Percentiles rank a stretch among this genome's conserved stretches.
Conservation (phyloP, 257 asterid species). For the Salvia rosmarinus region DNA sequence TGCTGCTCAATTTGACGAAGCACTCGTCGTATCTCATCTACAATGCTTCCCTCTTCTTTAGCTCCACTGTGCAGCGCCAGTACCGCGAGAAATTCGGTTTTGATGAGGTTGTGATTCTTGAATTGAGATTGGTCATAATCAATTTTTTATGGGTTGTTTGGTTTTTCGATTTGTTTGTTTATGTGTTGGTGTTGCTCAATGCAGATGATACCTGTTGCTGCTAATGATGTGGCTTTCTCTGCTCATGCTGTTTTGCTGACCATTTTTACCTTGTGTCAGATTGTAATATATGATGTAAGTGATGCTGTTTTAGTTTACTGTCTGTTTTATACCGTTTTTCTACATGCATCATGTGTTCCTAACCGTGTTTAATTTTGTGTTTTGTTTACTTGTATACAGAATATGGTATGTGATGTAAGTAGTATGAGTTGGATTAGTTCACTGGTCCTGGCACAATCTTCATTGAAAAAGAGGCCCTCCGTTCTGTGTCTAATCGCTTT, state of each 20-base stretch:
- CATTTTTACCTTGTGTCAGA: conserved; percentile 72
- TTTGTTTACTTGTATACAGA: neutral
- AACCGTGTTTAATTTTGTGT: neutral
- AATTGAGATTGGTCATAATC: neutral
- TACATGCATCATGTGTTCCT: too few species aligned
- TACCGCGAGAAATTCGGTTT: conserved; percentile 68
- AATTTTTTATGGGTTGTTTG: neutral
- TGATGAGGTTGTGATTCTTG: conserved; percentile 50
- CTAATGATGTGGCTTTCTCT: conserved; percentile 96
- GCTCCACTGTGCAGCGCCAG: conserved; percentile 74
- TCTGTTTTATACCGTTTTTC: too few species aligned
- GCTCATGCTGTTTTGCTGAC: conserved; percentile 81
- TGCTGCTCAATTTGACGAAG: conserved; percentile 79
- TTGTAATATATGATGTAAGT: conserved; percentile 76
- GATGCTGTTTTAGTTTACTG: too few species aligned
- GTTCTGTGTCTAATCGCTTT: too few species aligned
- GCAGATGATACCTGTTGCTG: conserved; percentile 98
- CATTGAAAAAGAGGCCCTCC: neutral
- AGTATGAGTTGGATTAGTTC: neutral
- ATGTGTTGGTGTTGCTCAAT: conserved; percentile 27
- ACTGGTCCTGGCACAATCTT: neutral
- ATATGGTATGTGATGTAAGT: conserved; percentile 24
- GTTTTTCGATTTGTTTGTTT: conserved; percentile 14
- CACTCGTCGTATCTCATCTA: conserved; percentile 86
- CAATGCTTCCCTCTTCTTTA: conserved; percentile 87